Base-by-base conservation (phyloP, 805 yeast genomes). In the Starmerella vaccinii region DNA sequence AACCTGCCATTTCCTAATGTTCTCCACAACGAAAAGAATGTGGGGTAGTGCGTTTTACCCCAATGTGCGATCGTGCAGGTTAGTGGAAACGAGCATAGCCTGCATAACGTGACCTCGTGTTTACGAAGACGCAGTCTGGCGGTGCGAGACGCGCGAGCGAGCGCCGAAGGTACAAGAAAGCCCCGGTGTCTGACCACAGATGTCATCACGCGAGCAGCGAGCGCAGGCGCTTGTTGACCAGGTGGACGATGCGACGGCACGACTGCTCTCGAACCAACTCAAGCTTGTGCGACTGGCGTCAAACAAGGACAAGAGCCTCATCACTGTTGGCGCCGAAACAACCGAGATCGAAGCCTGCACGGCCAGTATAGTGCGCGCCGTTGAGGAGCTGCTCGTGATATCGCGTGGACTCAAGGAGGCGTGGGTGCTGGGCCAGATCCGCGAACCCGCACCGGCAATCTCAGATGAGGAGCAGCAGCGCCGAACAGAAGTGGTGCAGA, bases 371-470 rank as follows among this genome's bases (percentile, higher is more conserved):
- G 56, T 61, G 22, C 57, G 68, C 3, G 65, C 71, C 2, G 63
- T 64, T 7, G 73, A 69, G 49, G 73, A 69, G 47, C 53, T 69
- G 54, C 57, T 69, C 29, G 64, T 62, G 50, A 61, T 69, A 33
- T 65, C 73, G 2, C 58, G 73, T 18, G 60, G 65, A 19, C 53
- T 69, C 33, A 69, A 69, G 51, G 73, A 69, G 54, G 68, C 71
- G n/a, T 69, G 73, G 73, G 59, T 70, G 19, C 59, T 69, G 19
- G 72, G 73, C 21, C 71, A 67, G 52, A 61, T 68, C 32, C 44
- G 44, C 29, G 42, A 51, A 37, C 32, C 39, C 7, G 38, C 40
- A 18, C 33, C 51, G 10, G 40, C 44, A 2, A 18, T 49, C n/a
- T 18, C 47, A 2, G 38, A 27, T 3, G 54, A 30, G n/a, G 49